Evolutionary conservation across 108 stramenopile genomes (phyloP).

Genomic region (Conticribra guillardii): DNA sequence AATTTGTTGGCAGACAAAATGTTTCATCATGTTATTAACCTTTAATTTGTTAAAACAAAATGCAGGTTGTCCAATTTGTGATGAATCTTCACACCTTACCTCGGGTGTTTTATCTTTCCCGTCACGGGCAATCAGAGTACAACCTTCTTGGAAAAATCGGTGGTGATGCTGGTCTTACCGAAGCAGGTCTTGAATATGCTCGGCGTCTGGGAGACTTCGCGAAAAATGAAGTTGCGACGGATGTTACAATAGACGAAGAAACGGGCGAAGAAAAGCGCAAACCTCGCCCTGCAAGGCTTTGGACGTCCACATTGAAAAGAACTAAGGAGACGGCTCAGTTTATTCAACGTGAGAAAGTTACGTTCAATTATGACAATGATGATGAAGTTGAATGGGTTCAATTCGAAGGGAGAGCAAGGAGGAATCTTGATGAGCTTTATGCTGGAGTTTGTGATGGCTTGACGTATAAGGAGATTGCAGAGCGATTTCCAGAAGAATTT

Average conservation of each 20-base stretch:
- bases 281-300: constrained; percentile 85
- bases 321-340: constrained; percentile 96
- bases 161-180: constrained; percentile 94
- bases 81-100: constrained; percentile 92
- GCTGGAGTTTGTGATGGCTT: constrained; percentile 95
- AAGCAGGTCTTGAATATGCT: constrained; percentile 91
- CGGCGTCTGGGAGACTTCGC: constrained; percentile 90
- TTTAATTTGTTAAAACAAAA: not conserved
- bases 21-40: constrained; percentile 2
- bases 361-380: constrained; percentile 78
- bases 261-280: constrained; percentile 50
- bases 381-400: constrained; percentile 87
- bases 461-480: constrained; percentile 96
- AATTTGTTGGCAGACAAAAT: not conserved
- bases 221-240: constrained; percentile 70
- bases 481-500: constrained; percentile 96
- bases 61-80: constrained; percentile 87
- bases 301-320: constrained; percentile 96
- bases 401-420: constrained; percentile 75
- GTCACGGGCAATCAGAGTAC: constrained; percentile 99
- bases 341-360: constrained; percentile 67
- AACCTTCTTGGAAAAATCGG: constrained; percentile 98
- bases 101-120: constrained; percentile 92
- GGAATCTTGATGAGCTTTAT: constrained; percentile 95
- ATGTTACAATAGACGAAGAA: constrained; percentile 45